Base-by-base conservation (phyloP, 2,329 filamentous ascomycete species). In the Proliferodiscus dingleyae region DNA sequence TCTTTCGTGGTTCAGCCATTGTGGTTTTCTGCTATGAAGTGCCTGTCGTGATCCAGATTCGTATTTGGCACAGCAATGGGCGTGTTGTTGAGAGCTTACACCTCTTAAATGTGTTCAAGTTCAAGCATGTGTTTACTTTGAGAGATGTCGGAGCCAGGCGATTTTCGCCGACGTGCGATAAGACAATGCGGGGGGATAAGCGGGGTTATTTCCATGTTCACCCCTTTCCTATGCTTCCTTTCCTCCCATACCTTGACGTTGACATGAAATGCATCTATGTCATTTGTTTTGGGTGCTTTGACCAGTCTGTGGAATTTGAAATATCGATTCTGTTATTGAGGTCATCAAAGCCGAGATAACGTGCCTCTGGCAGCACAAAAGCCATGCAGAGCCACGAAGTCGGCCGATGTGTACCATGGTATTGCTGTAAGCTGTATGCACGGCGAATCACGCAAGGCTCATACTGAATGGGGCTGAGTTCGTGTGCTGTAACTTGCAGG, bases 1-100 rank as follows among this genome's bases (percentile, higher is more conserved):
- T 85, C 68, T 82, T 85, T 64, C 87, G 82, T 66, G 89, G 80
- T 46, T 64, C 62, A 5, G 61, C 51, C 62, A 65, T 64, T 18
- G 36, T 34, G n/a, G 2, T 16, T 32, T 5, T 15, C 24, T 11
- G 7, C 8, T 24, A 2, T 23, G 29, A 6, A 36, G 4, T 8
- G 11, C 23, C 11, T 15, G 2, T 30, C 13, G 8, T 2, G 3
- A 15, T 30, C 13, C 16, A 11, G 2, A 15, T 1, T 30, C 15
- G 13, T 15, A 15, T n/a, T n/a, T n/a, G n/a, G n/a, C n/a, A n/a
- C n/a, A n/a, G 7, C 11, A 30, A 30, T 30, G 13, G 9, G 13
- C 13, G 29, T 30, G 29, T 15, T 30, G 29, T 30, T n/a, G n/a
- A n/a, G n/a, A n/a, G n/a, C n/a, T n/a, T n/a, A n/a, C n/a, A n/a